Percentiles rank a stretch among this genome's conserved stretches.
phyloP scores from a whole-genome alignment of 768 basidiomycete genomes.

The Suillus subluteus region DNA sequence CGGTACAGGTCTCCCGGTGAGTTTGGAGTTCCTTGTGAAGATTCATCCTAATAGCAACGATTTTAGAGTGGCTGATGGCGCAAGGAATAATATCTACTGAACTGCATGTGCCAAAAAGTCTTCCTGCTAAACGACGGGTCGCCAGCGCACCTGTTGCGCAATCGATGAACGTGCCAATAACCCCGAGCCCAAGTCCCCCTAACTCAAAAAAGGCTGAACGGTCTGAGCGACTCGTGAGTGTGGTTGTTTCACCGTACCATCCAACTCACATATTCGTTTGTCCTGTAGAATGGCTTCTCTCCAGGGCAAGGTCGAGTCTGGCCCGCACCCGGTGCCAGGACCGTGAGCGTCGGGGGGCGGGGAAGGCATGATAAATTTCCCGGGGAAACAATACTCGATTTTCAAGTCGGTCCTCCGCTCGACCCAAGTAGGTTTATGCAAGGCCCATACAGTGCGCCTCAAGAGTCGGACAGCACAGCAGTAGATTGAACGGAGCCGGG shows the following conservation, averaged over 20 bases:
- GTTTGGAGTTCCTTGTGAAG: conserved; percentile 15
- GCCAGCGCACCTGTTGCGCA: conserved; percentile 42
- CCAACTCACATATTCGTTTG: neutral
- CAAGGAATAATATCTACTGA: conserved; percentile 51
- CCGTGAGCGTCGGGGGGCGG: conserved; percentile 17
- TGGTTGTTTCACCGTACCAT: neutral
- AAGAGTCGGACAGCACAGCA: conserved; percentile 8
- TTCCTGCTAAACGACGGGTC: conserved; percentile 39
- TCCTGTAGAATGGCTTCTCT: conserved; percentile 15
- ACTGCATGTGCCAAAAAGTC: conserved; percentile 21
- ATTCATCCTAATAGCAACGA: neutral
- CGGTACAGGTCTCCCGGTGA: conserved; percentile 61
- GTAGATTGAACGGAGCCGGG: neutral
- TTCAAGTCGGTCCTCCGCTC: conserved; percentile 9
- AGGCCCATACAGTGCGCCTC: neutral
- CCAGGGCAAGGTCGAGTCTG: conserved; percentile 10
- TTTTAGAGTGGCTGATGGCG: conserved; percentile 50
- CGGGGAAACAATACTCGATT: conserved; percentile 23
- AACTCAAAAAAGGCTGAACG: conserved; percentile 1
- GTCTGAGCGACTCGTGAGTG: conserved; percentile 13
- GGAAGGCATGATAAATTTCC: conserved; percentile 11
- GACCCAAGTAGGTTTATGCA: conserved; percentile 11
- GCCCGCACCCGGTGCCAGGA: conserved; percentile 5
- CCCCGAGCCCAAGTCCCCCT: conserved; percentile 17
- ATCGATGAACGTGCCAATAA: conserved; percentile 10